Conservation (phyloP, 768 basidiomycete species). For the Lactarius sp. region DNA sequence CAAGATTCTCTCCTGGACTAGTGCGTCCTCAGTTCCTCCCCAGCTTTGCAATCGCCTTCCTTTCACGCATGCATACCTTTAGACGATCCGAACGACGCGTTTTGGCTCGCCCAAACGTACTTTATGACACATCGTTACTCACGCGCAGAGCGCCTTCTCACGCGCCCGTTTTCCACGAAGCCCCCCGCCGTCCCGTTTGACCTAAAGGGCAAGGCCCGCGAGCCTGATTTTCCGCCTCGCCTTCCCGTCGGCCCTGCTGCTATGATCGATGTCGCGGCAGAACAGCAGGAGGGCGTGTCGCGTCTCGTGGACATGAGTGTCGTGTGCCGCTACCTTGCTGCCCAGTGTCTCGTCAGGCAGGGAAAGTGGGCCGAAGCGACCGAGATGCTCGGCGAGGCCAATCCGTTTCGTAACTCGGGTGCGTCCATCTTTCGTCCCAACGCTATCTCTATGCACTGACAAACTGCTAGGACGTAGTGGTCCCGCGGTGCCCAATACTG, state of each 20-base stretch:
- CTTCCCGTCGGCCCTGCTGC: slow-evolving; percentile 69
- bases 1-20: slow-evolving; percentile 93
- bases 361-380: slow-evolving; percentile 90
- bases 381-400: slow-evolving; percentile 89
- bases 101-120: slow-evolving; percentile 98
- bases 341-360: slow-evolving; percentile 89
- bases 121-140: slow-evolving; percentile 96
- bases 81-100: slow-evolving; percentile 97
- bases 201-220: slow-evolving; percentile 48
- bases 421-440: slow-evolving; percentile 19
- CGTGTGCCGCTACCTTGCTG: slow-evolving; percentile 93
- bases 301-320: slow-evolving; percentile 91
- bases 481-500: slow-evolving; percentile 69
- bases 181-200: slow-evolving; percentile 43
- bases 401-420: slow-evolving; percentile 79
- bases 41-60: not conserved
- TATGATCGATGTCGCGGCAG: slow-evolving; percentile 63
- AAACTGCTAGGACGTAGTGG: slow-evolving; percentile 51
- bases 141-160: slow-evolving; percentile 87
- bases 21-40: slow-evolving; percentile 40
- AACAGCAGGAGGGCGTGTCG: slow-evolving; percentile 60
- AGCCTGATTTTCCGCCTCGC: slow-evolving; percentile 38
- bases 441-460: not conserved
- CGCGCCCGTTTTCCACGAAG: slow-evolving; percentile 69
- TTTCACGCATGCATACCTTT: slow-evolving; percentile 2